Conservation (phyloP, 176 grass and related monocot genomes). For the Phyllostachys edulis region DNA sequence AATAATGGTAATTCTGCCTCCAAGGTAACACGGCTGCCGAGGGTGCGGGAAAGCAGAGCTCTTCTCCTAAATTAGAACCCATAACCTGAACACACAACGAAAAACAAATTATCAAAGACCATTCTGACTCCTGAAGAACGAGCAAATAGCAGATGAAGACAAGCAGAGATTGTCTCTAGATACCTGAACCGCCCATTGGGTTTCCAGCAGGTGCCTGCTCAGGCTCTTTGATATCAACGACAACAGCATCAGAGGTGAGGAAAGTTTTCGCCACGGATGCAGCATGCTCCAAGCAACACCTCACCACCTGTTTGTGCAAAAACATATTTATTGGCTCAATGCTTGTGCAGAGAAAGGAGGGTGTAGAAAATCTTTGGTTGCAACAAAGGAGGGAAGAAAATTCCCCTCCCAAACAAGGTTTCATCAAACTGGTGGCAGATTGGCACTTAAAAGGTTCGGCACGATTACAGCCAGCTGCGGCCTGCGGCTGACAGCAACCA, state of each 20-base stretch:
- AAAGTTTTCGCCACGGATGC: conserved; percentile 84
- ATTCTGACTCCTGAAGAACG: not conserved
- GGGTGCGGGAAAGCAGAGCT: not conserved
- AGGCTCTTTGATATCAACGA: conserved; percentile 72
- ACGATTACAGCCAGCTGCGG: not conserved
- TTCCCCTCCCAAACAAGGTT: not conserved
- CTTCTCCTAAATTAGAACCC: conserved; percentile 45
- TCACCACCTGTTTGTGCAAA: conserved; percentile 67
- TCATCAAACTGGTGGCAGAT: not conserved
- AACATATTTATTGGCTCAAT: not conserved
- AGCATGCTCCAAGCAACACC: conserved; percentile 90
- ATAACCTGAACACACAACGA: conserved; percentile 39
- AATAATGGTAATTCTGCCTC: not conserved
- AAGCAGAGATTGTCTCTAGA: not conserved
- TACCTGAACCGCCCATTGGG: conserved; percentile 89
- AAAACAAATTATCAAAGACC: not conserved
- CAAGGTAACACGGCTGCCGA: not conserved
- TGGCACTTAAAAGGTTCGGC: not conserved
- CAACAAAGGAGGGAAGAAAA: not conserved
- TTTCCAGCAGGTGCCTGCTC: conserved; percentile 60
- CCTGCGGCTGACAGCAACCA: not conserved
- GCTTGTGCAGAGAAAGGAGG: not conserved
- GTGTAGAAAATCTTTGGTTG: not conserved
- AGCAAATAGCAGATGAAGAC: not conserved
- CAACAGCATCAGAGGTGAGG: conserved; percentile 84